Percentiles rank a stretch among this genome's conserved stretches.
Conservation (phyloP, 805 yeast genomes). For the Huiozyma naganishii region DNA sequence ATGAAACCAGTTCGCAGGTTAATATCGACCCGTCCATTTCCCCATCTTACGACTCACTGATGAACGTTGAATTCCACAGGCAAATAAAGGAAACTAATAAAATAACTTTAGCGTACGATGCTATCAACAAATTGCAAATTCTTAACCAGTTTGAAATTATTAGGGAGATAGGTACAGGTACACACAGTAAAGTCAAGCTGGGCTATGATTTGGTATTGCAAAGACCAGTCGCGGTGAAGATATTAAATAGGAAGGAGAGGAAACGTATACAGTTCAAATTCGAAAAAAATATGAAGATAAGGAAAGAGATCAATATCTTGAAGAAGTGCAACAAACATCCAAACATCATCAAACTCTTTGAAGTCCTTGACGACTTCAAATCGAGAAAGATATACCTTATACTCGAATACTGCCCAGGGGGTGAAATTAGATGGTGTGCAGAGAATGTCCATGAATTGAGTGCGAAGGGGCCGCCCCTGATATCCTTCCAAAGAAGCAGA, state of each 20-base stretch:
- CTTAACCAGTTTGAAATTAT: slow-evolving; percentile 85
- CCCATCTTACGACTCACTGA: slow-evolving; percentile 20
- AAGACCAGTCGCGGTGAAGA: slow-evolving; percentile 82
- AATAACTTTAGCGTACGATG: slow-evolving; percentile 80
- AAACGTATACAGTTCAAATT: slow-evolving; percentile 6
- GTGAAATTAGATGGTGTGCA: slow-evolving; percentile 75
- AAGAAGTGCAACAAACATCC: slow-evolving; percentile 80
- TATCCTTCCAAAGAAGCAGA: slow-evolving; percentile 57
- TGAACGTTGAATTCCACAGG: slow-evolving; percentile 2
- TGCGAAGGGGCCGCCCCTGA: slow-evolving; percentile 48
- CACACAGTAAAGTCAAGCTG: slow-evolving; percentile 94
- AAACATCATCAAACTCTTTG: slow-evolving; percentile 77
- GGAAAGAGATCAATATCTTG: slow-evolving; percentile 88
- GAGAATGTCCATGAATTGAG: slow-evolving; percentile 31
- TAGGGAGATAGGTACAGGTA: slow-evolving; percentile 87
- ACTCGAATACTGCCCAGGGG: slow-evolving; percentile 78
- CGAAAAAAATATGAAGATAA: slow-evolving; percentile 56
- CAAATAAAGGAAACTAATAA: slow-evolving; percentile 65
- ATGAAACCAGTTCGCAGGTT: background rate
- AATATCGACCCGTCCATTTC: slow-evolving; percentile 5
- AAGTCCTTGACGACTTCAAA: slow-evolving; percentile 77
- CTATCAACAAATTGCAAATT: slow-evolving; percentile 67
- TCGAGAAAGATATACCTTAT: slow-evolving; percentile 84
- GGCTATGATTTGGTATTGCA: slow-evolving; percentile 61
- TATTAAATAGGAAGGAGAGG: slow-evolving; percentile 60